Base-by-base conservation (phyloP, 164 flowering plant genomes). In the Annona cherimola region DNA sequence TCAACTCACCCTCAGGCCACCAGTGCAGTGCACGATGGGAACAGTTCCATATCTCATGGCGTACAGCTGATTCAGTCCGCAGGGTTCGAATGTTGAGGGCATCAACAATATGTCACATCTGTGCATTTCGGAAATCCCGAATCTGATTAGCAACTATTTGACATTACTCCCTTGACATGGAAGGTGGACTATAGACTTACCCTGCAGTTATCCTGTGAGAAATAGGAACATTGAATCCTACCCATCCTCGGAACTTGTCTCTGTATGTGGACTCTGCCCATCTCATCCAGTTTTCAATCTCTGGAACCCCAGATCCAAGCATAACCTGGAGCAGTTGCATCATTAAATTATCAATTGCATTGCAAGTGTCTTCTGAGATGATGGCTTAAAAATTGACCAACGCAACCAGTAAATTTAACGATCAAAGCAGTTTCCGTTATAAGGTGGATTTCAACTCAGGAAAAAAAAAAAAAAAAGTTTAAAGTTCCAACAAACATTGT, bases 71-170 rank as follows among this genome's bases (percentile, higher is more conserved):
- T 95, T 95, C 63, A 95, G 82, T 18, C 99, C 98, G 77, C 99
- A 95, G 35, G 98, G 99, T 81, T 95, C 99, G 70, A 95, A 95
- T 86, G 92, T 86, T 74, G 99, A 95, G 35, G 99, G 99, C 98
- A 95, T 93, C 81, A 90, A 81, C 42, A 95, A 77, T 71, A 95
- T 90, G 83, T 95, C 99, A 76, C 98, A 91, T 35, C 99, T 91
- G 89, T 70, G 76, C 64, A 79, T 75, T 75, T 42, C 66, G 64
- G 71, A 62, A 35, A 70, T 77, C 45, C 19, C 42, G 35, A 26
- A 4, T 11, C 19, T 20, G 12, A 64, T 41, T 9, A 50, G 57
- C 14, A 64, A 64, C 41, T 64, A 5, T 64, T 39, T 16, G 19
- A 45, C n/a, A 7, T 11, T 40, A 11, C 50, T 41, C 66, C 19